Evolutionary conservation across 176 grass and related monocot species (phyloP), one percentile per base, ranked within the genome.

Genomic region (Lolium perenne): DNA sequence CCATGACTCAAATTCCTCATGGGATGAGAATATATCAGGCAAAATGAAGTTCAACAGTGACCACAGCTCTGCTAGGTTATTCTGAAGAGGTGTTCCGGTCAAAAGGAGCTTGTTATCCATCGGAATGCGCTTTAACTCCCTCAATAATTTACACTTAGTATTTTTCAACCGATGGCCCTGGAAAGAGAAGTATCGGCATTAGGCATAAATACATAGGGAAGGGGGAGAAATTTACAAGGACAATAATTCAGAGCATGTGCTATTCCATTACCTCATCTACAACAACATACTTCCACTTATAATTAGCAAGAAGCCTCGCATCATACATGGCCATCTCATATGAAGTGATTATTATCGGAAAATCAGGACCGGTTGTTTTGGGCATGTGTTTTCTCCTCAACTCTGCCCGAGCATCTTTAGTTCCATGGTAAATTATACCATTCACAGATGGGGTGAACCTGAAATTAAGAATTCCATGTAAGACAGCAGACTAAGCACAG

Each of bases 91-190:
- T 51, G 97, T 99, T 62, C 97, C 94, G 38, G 97, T 99, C 46
- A 99, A 85, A 89, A 99, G 97, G 50, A 99, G 92, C 70, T 99
- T 99, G 84, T 99, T 99, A 81, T 92, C 97, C 86, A 96, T 94
- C 53, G 93, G 92, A 70, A 99, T 74, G 61, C 90, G 93, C 71
- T 82, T 99, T 26, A 99, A 80, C 87, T 99, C 97, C 66, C 58
- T 84, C 9, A 99, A 74, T 56, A 99, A 78, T 69, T 90, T 87
- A 55, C 97, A 96, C 5, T 99, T 96, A 0, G 90, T 83, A 86
- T 99, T 99, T 88, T 99, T 99, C 85, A 99, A 90, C 48, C 97
- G 88, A 89, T 99, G 97, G 22, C 97, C 97, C 97, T 99, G 65
- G 9, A 85, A 51, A 77, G 71, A 83, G 35, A 92, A 91, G 68